Conservation (phyloP, 2,329 filamentous ascomycete genomes). For the Diaporthe vexans region DNA sequence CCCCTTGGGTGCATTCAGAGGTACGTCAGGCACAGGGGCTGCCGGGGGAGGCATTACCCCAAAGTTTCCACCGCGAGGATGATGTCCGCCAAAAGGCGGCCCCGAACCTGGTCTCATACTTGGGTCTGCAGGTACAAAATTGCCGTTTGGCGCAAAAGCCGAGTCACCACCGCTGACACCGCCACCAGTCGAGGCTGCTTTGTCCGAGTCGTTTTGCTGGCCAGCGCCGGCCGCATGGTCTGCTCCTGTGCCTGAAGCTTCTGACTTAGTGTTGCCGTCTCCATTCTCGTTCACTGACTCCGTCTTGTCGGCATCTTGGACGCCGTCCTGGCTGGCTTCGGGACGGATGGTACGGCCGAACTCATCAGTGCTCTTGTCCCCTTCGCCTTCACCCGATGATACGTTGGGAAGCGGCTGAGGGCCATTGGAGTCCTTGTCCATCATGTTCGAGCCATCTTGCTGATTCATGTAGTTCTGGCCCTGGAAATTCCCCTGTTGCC, state of each 20-base stretch:
- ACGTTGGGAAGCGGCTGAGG: slow-evolving; percentile 28
- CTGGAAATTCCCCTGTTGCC: slow-evolving; percentile 49
- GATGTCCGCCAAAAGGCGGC: slow-evolving; percentile 28
- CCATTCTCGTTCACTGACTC: slow-evolving; percentile 27
- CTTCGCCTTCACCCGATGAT: slow-evolving; percentile 39
- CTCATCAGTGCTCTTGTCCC: slow-evolving; percentile 48
- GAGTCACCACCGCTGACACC: slow-evolving; percentile 38
- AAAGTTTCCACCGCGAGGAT: slow-evolving; percentile 40
- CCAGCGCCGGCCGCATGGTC: slow-evolving; percentile 19
- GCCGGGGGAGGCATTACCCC: slow-evolving; percentile 42
- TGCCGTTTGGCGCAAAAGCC: slow-evolving; percentile 28
- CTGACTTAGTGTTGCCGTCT: slow-evolving; percentile 27
- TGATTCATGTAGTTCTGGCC: slow-evolving; percentile 47
- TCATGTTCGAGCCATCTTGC: slow-evolving; percentile 44
- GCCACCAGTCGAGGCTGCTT: slow-evolving; percentile 41
- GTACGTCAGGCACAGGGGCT: slow-evolving; percentile 56
- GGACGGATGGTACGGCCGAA: slow-evolving; percentile 49
- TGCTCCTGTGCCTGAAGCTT: slow-evolving; percentile 23
- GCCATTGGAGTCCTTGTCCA: slow-evolving; percentile 36
- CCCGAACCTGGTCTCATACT: slow-evolving; percentile 41
- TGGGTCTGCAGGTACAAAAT: slow-evolving; percentile 38
- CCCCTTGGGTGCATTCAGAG: slow-evolving; percentile 86
- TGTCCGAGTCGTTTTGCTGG: slow-evolving; percentile 15
- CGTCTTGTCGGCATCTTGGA: slow-evolving; percentile 39
- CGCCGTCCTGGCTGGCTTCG: slow-evolving; percentile 37